Conservation (phyloP, 2,329 filamentous ascomycete species). For the Claviceps africana region DNA sequence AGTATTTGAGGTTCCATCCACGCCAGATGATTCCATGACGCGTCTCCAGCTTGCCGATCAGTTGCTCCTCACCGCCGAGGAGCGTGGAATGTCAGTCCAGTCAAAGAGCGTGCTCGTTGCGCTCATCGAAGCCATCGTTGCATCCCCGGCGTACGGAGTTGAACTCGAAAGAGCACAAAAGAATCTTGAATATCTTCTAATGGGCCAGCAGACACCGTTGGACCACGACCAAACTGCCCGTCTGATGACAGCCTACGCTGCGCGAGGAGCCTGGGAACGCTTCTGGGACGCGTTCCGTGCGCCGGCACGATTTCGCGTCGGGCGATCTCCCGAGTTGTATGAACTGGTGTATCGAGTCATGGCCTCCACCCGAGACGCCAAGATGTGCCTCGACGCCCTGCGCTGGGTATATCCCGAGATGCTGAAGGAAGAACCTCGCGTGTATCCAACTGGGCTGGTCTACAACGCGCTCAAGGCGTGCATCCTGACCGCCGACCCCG, state of each 20-base stretch:
- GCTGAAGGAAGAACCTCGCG: constrained; percentile 35
- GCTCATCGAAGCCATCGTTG: constrained; percentile 27
- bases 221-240: constrained; percentile 24
- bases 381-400: constrained; percentile 31
- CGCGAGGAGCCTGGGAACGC: constrained; percentile 33
- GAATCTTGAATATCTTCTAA: constrained; percentile 32
- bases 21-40: constrained; percentile 11
- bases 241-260: constrained; percentile 33
- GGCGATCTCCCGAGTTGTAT: constrained; percentile 42
- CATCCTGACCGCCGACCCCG: constrained; percentile 39
- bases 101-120: constrained; percentile 33
- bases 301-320: constrained; percentile 32
- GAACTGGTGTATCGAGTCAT: constrained; percentile 35
- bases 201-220: constrained; percentile 22
- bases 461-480: constrained; percentile 37
- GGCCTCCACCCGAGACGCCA: constrained; percentile 27
- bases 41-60: constrained; percentile 27
- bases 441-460: constrained; percentile 30
- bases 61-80: constrained; percentile 30
- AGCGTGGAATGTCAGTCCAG: constrained; percentile 29
- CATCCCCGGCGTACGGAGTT: constrained; percentile 16
- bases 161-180: constrained; percentile 26
- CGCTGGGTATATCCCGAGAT: constrained; percentile 47
- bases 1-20: constrained; percentile 19
- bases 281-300: constrained; percentile 50